Conservation (phyloP, 371 early-diverging fungal genomes). For the Lichtheimia ramosa region DNA sequence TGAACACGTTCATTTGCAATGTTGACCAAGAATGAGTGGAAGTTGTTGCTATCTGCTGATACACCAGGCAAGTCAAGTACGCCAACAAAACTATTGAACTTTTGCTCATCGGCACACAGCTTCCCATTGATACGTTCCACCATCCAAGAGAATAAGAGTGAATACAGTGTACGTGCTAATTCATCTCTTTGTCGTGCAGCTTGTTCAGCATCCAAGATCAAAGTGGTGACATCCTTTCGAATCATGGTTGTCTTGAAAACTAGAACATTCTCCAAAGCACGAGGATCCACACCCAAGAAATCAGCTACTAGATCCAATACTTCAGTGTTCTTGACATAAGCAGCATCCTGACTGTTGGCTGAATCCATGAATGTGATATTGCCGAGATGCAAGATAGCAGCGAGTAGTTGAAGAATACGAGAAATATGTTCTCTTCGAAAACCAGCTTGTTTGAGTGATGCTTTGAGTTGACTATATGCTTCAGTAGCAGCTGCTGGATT, state of each 20-base stretch:
- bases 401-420: constrained; percentile 83
- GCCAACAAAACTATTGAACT: constrained; percentile 71
- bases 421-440: constrained; percentile 78
- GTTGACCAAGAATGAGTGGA: constrained; percentile 80
- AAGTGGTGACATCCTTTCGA: constrained; percentile 82
- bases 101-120: constrained; percentile 63
- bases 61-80: constrained; percentile 71
- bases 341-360: constrained; percentile 59
- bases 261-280: constrained; percentile 79
- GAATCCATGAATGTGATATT: constrained; percentile 81
- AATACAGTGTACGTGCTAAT: constrained; percentile 78
- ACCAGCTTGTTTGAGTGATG: constrained; percentile 80
- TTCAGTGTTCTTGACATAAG: constrained; percentile 75
- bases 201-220: constrained; percentile 78
- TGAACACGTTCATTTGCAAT: constrained; percentile 84
- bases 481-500: constrained; percentile 39
- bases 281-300: constrained; percentile 82
- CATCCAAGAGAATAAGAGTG: constrained; percentile 84
- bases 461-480: constrained; percentile 67
- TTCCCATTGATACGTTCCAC: constrained; percentile 86
- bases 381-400: constrained; percentile 89
- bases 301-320: constrained; percentile 80
- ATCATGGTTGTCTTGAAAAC: constrained; percentile 84
- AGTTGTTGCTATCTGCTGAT: constrained; percentile 28
- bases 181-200: constrained; percentile 80